These are phyloP conservation scores for Talaromyces proteolyticus DNA, from an alignment of 495 filamentous ascomycete species.

Conservation along the genomic window DNA sequence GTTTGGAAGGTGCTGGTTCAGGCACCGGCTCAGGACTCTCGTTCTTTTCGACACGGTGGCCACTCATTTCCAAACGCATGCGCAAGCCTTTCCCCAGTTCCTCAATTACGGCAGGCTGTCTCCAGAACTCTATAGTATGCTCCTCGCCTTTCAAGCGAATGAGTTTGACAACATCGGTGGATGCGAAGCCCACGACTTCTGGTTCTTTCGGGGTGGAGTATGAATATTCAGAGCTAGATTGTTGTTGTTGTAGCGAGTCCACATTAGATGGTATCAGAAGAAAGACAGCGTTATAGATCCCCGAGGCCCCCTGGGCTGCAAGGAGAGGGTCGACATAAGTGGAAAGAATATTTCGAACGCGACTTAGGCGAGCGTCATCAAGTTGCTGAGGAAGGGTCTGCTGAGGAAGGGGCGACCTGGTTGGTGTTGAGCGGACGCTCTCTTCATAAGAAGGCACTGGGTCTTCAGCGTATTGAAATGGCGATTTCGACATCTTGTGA, in stretches of 20 bases:
- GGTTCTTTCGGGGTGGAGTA: constrained; percentile 8
- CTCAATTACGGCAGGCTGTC: constrained; percentile 12
- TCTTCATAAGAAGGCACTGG: constrained; percentile 8
- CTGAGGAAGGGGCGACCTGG: constrained; percentile 2
- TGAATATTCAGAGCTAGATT: constrained; percentile 2
- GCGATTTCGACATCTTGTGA: neutral
- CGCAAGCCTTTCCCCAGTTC: constrained; percentile 13
- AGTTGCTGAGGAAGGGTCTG: constrained; percentile 8
- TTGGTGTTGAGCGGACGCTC: constrained; percentile 3
- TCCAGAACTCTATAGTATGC: constrained; percentile 20
- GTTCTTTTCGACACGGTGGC: constrained; percentile 9
- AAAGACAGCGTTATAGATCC: constrained; percentile 16
- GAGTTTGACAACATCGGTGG: constrained; percentile 12
- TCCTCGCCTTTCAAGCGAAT: constrained; percentile 18
- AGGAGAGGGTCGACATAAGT: constrained; percentile 20
- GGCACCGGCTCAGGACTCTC: neutral
- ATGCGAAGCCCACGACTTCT: constrained; percentile 16
- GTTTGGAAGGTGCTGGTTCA: neutral
- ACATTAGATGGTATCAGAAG: constrained; percentile 23
- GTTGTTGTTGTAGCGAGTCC: constrained; percentile 6
- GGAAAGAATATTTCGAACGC: constrained; percentile 13
- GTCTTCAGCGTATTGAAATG: neutral
- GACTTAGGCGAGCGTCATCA: constrained; percentile 10
- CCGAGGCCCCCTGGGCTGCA: constrained; percentile 10
- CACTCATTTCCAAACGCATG: constrained; percentile 4